Evolutionary conservation across 2,329 filamentous ascomycete species (phyloP).

Genomic region (Aureobasidium vineae): DNA sequence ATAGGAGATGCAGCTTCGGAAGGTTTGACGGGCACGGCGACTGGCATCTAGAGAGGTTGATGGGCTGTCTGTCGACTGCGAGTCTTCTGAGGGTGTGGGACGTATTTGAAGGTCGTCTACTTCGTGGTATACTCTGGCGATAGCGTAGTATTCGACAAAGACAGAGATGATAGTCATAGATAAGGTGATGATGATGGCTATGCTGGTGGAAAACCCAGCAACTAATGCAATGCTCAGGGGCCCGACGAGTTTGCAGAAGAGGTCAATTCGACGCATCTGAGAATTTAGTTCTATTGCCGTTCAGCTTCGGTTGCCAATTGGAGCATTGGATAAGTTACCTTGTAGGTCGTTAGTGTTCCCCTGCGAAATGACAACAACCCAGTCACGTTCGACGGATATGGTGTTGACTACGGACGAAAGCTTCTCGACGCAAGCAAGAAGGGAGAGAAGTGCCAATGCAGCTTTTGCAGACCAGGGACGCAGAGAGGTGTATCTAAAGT

Average conservation of each 20-base stretch:
- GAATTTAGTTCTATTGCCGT: constrained; percentile 49
- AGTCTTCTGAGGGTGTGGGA: not conserved
- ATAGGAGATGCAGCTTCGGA: constrained; percentile 44
- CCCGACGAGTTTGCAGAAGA: constrained; percentile 57
- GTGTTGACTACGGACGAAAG: constrained; percentile 63
- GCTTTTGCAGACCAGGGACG: constrained; percentile 25
- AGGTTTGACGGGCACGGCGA: constrained; percentile 36
- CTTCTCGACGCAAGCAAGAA: constrained; percentile 68
- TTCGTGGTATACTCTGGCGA: constrained; percentile 43
- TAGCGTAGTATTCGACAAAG: constrained; percentile 54
- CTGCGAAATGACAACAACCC: constrained; percentile 57
- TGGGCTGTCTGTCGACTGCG: not conserved
- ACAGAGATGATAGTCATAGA: constrained; percentile 53
- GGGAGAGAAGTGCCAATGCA: constrained; percentile 41
- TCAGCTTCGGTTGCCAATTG: not conserved
- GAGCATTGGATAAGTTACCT: not conserved
- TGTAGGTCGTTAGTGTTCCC: constrained; percentile 37
- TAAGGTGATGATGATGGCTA: constrained; percentile 53
- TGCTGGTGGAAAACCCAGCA: constrained; percentile 48
- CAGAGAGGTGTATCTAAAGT: constrained; percentile 21
- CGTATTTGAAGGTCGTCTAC: constrained; percentile 21
- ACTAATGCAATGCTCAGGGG: constrained; percentile 54
- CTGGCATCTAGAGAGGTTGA: constrained; percentile 26
- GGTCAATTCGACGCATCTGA: constrained; percentile 59
- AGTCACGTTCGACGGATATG: constrained; percentile 69